phyloP scores from a whole-genome alignment of 1,284 basidiomycete genomes.

The Takashimella tepidaria region DNA sequence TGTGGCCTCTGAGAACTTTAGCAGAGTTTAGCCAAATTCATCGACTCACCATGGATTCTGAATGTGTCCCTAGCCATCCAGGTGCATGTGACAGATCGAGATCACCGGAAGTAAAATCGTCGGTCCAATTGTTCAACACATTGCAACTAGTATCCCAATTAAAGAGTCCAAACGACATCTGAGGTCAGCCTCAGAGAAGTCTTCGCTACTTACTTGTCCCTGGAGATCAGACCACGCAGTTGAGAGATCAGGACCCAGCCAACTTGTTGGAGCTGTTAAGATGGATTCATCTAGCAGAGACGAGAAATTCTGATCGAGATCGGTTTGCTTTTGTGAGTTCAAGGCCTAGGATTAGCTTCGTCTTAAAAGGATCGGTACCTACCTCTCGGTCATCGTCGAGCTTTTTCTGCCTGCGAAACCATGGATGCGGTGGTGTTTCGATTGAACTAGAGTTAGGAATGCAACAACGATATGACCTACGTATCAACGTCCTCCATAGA shows the following conservation, averaged over 20 bases:
- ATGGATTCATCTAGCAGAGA: not conserved
- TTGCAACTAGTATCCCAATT: not conserved
- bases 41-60: not conserved
- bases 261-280: not conserved
- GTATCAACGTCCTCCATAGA: not conserved
- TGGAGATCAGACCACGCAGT: not conserved
- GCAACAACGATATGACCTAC: not conserved
- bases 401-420: not conserved
- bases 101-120: not conserved
- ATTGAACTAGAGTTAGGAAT: not conserved
- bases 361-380: no score
- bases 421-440: not conserved
- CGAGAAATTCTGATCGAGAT: not conserved
- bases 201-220: not conserved
- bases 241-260: not conserved
- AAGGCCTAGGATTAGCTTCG: no score
- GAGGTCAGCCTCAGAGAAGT: not conserved
- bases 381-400: not conserved
- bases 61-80: not conserved
- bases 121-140: not conserved
- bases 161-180: not conserved
- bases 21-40: not conserved
- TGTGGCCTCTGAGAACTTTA: not conserved
- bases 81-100: not conserved
- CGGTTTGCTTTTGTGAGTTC: not conserved